Evolutionary conservation across 495 filamentous ascomycete species (phyloP), one percentile per base, ranked within the genome.

Genomic region (Penicillium alfredii): DNA sequence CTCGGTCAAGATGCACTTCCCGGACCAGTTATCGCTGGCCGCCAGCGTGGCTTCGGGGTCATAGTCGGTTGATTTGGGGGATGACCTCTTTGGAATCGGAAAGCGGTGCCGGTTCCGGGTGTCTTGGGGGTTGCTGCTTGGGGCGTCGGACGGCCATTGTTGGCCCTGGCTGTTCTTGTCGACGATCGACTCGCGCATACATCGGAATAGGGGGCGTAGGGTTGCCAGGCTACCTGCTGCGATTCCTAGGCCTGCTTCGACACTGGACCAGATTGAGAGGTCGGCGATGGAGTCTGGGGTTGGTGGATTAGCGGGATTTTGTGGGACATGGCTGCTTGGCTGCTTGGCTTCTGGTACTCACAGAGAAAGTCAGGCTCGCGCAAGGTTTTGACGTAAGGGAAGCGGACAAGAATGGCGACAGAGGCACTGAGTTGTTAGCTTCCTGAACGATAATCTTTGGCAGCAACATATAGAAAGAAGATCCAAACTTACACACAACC

Each of bases 211-310:
- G 4, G 69, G 69, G 16, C 68, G 66, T 7, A 71, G 62, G 8
- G 62, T 69, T 27, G 67, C 68, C 5, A 72, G 63, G 36, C 63
- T 67, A 8, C 61, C 69, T 29, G 66, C 64, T 1, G 68, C 60
- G 41, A 72, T 69, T 10, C 66, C 69, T 0, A 71, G 53, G 13
- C 58, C 64, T n/a, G 48, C 48, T 48, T 72, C 68, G 40, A 63
- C 54, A 33, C 56, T 60, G 26, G 63, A 66, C 68, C 68, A 72
- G 34, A 70, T 46, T 16, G 63, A 63, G 34, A 69, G 61, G 32
- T 64, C 50, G 36, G 56, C 53, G 24, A 64, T 69, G 13, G 66
- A 51, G 22, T 62, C 63, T 66, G 26, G 8, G 14, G 14, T 8
- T 17, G 23, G 24, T 52, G 34, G 36, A 37, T 33, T 15, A n/a